Evolutionary conservation across 768 basidiomycete genomes (phyloP).

Genomic region (Mycena epipterygia): DNA sequence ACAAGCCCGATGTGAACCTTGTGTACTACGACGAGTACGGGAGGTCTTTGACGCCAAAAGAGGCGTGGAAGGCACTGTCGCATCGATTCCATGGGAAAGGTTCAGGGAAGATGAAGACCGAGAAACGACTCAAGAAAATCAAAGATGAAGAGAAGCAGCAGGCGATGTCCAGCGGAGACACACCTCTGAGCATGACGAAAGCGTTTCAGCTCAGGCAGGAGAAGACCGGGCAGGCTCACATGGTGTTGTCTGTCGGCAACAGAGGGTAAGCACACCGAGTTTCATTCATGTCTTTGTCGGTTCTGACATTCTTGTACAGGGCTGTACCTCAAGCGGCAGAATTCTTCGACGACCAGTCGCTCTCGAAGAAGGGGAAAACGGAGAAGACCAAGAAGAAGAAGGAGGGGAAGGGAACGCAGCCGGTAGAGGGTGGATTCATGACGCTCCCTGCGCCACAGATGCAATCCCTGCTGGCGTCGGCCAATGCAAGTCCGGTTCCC

Average conservation of each 20-base stretch:
- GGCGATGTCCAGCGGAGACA: slow-evolving; percentile 96
- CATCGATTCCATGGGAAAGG: slow-evolving; percentile 99
- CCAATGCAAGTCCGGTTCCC: slow-evolving; percentile 61
- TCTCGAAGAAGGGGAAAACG: slow-evolving; percentile 88
- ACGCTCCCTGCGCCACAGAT: slow-evolving; percentile 73
- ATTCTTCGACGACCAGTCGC: slow-evolving; percentile 84
- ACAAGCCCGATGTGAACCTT: slow-evolving; percentile 97
- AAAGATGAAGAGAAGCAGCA: slow-evolving; percentile 96
- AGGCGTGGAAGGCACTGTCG: slow-evolving; percentile 98
- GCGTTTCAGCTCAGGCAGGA: slow-evolving; percentile 95
- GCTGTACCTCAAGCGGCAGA: slow-evolving; percentile 90
- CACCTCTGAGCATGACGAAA: slow-evolving; percentile 93
- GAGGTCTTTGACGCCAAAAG: slow-evolving; percentile 88
- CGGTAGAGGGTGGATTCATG: slow-evolving; percentile 73
- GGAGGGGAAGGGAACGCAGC: slow-evolving; percentile 66
- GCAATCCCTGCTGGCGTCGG: slow-evolving; percentile 54
- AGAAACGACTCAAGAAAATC: slow-evolving; percentile 96
- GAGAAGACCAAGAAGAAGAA: slow-evolving; percentile 89
- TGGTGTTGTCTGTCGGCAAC: slow-evolving; percentile 94
- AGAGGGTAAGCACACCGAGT: slow-evolving; percentile 72
- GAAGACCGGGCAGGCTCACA: slow-evolving; percentile 96
- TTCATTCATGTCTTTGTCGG: background rate
- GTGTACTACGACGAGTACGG: slow-evolving; percentile 98
- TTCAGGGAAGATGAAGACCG: slow-evolving; percentile 96
- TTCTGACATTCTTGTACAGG: slow-evolving; percentile 53